These are phyloP conservation scores for Diaporthe citriasiana DNA, from an alignment of 2,329 filamentous ascomycete genomes.

Conservation along the genomic window DNA sequence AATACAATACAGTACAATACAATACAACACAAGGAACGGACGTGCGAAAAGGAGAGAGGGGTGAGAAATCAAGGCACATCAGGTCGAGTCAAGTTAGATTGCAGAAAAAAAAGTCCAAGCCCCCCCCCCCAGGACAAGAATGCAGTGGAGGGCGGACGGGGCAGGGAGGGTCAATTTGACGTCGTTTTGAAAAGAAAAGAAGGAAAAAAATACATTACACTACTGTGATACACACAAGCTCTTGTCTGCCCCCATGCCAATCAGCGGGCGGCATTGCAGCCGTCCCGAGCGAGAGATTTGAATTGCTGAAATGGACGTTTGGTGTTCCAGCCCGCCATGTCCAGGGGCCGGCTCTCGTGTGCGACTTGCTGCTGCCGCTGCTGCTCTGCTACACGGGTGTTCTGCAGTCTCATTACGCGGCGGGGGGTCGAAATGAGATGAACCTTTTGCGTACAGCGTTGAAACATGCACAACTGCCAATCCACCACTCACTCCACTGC, in stretches of 20 bases:
- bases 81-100: constrained; percentile 33
- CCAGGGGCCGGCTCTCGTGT: constrained; percentile 13
- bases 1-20: background rate
- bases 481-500: constrained; percentile 16
- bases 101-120: constrained; percentile 9
- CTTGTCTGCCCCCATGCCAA: constrained; percentile 4
- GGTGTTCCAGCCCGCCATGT: constrained; percentile 20
- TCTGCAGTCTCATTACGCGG: constrained; percentile 34
- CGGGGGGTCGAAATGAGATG: constrained; percentile 34
- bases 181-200: background rate
- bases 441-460: constrained; percentile 26
- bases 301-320: constrained; percentile 21
- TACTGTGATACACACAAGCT: background rate
- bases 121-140: constrained; percentile 19
- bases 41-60: constrained; percentile 17
- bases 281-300: constrained; percentile 11
- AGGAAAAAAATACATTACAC: background rate
- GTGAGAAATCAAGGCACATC: constrained; percentile 32
- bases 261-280: constrained; percentile 15
- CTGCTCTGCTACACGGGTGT: constrained; percentile 20
- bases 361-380: constrained; percentile 4
- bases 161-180: constrained; percentile 12
- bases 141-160: constrained; percentile 21
- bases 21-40: background rate
- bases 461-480: constrained; percentile 29